These are phyloP conservation scores for Pythium apleroticum DNA, from an alignment of 352 stramenopile species.

Conservation along the genomic window DNA sequence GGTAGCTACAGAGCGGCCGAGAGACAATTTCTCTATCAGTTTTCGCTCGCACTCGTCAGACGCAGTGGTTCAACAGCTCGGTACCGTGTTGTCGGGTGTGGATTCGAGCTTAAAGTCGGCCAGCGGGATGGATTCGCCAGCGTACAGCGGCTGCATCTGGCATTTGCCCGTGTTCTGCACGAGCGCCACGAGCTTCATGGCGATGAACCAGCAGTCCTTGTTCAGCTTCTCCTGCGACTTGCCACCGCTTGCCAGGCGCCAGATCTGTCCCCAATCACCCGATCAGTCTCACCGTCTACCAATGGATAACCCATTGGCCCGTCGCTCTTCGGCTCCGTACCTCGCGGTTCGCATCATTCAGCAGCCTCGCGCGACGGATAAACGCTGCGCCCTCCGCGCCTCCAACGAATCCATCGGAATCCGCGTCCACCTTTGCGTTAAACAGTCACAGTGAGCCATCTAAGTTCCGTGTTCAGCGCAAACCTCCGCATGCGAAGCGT, in stretches of 20 bases:
- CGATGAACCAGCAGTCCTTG: conserved; percentile 89
- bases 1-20: conserved; percentile 38
- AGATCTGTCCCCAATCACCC: conserved; percentile 78
- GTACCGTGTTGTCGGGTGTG: conserved; percentile 70
- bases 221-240: conserved; percentile 86
- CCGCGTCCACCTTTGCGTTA: conserved; percentile 67
- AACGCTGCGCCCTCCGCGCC: conserved; percentile 76
- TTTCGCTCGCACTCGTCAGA: neutral
- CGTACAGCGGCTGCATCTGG: conserved; percentile 83
- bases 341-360: conserved; percentile 87
- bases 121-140: conserved; percentile 60
- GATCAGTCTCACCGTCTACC: no score
- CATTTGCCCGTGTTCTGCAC: conserved; percentile 84
- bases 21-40: neutral
- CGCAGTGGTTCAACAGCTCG: neutral
- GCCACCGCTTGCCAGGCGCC: conserved; percentile 84
- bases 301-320: no score
- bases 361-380: conserved; percentile 70
- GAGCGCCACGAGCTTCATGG: conserved; percentile 88
- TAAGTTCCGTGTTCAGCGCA: neutral
- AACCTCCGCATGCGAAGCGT: neutral
- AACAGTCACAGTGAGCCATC: neutral
- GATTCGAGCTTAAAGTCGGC: conserved; percentile 82
- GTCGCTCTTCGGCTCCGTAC: conserved; percentile 30
- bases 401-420: conserved; percentile 74